phyloP scores from a whole-genome alignment of 768 basidiomycete genomes.

The Russula abietina region DNA sequence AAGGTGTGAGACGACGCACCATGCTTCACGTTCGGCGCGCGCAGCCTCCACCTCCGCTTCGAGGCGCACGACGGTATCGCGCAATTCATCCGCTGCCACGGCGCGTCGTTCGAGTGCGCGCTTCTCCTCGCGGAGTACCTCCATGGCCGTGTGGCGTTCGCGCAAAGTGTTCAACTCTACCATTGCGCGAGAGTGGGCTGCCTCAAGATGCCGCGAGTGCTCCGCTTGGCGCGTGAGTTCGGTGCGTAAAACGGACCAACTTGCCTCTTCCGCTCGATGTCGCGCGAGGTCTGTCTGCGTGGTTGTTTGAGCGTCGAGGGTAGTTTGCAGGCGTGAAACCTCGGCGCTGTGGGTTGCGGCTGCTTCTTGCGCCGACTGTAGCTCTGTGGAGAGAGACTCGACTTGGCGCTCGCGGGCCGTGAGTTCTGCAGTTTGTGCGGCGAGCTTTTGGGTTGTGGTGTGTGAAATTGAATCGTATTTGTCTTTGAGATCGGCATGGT shows the following conservation, averaged over 20 bases:
- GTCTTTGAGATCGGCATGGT: constrained; percentile 58
- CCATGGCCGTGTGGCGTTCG: constrained; percentile 53
- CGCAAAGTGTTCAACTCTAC: constrained; percentile 49
- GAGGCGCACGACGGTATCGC: constrained; percentile 48
- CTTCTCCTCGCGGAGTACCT: constrained; percentile 72
- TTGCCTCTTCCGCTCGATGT: constrained; percentile 42
- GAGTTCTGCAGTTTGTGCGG: constrained; percentile 48
- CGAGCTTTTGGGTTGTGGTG: constrained; percentile 43
- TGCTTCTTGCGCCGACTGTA: constrained; percentile 37
- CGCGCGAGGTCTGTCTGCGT: constrained; percentile 32
- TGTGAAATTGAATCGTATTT: constrained; percentile 44
- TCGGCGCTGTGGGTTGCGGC: constrained; percentile 39
- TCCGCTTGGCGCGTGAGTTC: constrained; percentile 62
- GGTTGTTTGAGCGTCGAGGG: constrained; percentile 41
- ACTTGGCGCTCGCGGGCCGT: constrained; percentile 43
- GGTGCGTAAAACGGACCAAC: constrained; percentile 57
- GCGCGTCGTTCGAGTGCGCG: constrained; percentile 53
- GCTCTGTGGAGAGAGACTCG: constrained; percentile 43
- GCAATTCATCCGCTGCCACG: constrained; percentile 44
- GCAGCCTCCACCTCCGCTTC: constrained; percentile 64
- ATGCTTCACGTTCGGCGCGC: constrained; percentile 49
- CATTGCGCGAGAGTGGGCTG: constrained; percentile 48
- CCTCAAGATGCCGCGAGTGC: constrained; percentile 56
- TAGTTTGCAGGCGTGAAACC: constrained; percentile 42
- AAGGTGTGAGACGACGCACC: constrained; percentile 36